Evolutionary conservation across 163 green algal genomes (phyloP).

Genomic region (Scenedesmus sp.): DNA sequence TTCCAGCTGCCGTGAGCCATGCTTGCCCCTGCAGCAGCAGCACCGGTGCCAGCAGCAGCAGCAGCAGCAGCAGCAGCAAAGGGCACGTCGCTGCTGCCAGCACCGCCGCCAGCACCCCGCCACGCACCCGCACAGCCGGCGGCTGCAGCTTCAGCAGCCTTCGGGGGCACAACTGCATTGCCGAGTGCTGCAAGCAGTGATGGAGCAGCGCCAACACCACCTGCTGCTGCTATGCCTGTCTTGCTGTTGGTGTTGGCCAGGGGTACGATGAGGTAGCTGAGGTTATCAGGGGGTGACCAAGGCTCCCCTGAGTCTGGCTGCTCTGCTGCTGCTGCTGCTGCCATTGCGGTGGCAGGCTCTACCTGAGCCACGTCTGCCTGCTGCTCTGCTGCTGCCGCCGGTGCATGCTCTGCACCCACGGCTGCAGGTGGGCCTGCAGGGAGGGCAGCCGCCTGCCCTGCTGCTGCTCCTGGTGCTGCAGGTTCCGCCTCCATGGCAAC

Average conservation of each 20-base stretch:
- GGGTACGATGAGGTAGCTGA: conserved; percentile 48
- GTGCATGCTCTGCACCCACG: neutral
- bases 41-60: conserved; percentile 21
- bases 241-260: neutral
- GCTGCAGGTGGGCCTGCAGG: neutral
- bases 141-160: neutral
- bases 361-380: neutral
- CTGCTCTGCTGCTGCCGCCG: neutral
- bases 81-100: neutral
- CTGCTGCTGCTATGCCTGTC: neutral
- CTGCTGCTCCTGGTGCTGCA: neutral
- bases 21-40: neutral
- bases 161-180: neutral
- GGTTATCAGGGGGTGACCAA: conserved; percentile 7
- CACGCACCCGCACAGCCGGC: neutral
- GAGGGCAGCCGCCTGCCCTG: neutral
- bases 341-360: neutral
- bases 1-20: neutral
- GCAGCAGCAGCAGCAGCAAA: neutral
- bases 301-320: neutral
- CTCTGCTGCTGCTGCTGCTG: conserved; percentile 27
- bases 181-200: conserved; percentile 5
- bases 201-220: neutral
- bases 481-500: neutral
- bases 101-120: neutral